Base-by-base conservation (phyloP, 2,329 filamentous ascomycete genomes). In the Ceratocystis papillata region DNA sequence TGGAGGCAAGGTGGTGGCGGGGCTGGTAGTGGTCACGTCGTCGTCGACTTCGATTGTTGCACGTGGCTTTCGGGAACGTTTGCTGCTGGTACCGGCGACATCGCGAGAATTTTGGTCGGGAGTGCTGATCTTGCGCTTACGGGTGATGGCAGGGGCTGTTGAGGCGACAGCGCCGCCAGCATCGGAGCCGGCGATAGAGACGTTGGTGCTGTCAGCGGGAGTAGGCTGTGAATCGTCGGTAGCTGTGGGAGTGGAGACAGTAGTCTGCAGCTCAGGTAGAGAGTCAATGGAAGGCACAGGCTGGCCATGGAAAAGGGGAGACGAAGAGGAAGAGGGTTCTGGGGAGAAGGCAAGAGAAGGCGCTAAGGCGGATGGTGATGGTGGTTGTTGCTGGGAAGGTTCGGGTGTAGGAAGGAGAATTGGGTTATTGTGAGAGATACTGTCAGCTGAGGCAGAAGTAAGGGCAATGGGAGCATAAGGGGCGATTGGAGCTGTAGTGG, bases 21-120 rank as follows among this genome's bases (percentile, higher is more conserved):
- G 64, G 67, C 67, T 67, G 69, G 37, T 15, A 41, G 37, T 41
- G 6, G 50, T 69, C 50, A n/a, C 20, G n/a, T n/a, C 46, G n/a
- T 41, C 67, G 30, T 62, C 45, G 64, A 48, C 59, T 67, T 64
- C 68, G 65, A 60, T 64, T 62, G 25, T 74, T 41, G 72, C 71
- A 67, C 72, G 73, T 10, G 74, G 73, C 66, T 76, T 68, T 10
- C 63, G 66, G 17, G 37, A 17, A 25, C 63, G 63, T 50, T 67
- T 67, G 62, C 45, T 53, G 28, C 20, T 37, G 22, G 22, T 20
- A 15, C 22, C 37, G 10, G 46, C 20, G 22, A 20, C 48, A 45
- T 64, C 48, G 28, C 3, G 37, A 41, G 37, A 41, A 41, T n/a
- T 30, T 10, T 45, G n/a, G 25, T 20, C 20, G 37, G 20, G 8